These are phyloP conservation scores for Telfairia occidentalis DNA, from an alignment of 331 rosid species.

Conservation along the genomic window DNA sequence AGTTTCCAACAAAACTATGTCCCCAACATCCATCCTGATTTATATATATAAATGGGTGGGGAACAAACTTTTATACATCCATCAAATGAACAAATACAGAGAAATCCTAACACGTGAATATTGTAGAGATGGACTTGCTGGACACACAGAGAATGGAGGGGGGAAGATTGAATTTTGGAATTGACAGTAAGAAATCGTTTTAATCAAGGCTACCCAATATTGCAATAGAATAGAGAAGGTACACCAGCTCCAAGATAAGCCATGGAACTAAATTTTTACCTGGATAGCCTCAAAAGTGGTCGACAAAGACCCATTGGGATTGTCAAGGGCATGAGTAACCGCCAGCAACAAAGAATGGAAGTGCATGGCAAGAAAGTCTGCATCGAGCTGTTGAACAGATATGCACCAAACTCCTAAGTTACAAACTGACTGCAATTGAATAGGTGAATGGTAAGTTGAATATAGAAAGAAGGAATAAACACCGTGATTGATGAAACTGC, in stretches of 20 bases:
- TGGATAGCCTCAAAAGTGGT: constrained; percentile 82
- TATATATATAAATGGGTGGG: background rate
- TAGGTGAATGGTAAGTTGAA: background rate
- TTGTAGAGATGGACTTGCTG: background rate
- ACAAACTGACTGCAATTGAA: constrained; percentile 53
- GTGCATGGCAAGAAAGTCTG: constrained; percentile 32
- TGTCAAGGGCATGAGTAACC: constrained; percentile 62
- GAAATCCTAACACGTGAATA: background rate
- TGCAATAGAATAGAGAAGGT: background rate
- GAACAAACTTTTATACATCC: background rate
- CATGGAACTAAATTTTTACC: constrained; percentile 24
- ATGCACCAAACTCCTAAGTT: constrained; percentile 84
- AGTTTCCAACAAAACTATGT: background rate
- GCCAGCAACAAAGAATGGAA: constrained; percentile 44
- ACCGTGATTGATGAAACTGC: background rate
- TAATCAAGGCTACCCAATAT: background rate
- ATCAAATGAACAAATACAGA: background rate
- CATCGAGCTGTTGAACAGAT: constrained; percentile 60
- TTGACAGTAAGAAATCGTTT: background rate
- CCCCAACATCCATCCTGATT: background rate
- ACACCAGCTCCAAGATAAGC: background rate
- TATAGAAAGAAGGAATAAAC: background rate
- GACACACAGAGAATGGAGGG: background rate
- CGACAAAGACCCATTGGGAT: constrained; percentile 79
- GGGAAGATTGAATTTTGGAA: background rate